phyloP scores from a whole-genome alignment of 2,329 filamentous ascomycete species.

The Paracoccidioides lutzii region DNA sequence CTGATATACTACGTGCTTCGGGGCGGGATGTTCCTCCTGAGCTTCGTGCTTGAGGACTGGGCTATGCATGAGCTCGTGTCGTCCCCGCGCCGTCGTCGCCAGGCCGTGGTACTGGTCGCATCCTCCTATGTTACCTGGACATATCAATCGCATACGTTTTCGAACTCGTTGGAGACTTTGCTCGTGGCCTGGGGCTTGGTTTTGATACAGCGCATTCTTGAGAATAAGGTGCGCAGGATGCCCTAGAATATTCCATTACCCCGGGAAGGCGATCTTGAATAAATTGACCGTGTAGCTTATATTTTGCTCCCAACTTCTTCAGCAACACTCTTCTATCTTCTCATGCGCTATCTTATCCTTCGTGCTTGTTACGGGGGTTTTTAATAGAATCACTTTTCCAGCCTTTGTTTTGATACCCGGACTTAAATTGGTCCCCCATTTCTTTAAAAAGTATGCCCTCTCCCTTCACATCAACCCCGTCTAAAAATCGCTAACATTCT shows the following conservation, averaged over 20 bases:
- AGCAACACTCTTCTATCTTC: conserved; percentile 63
- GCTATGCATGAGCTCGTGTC: conserved; percentile 83
- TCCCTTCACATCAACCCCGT: background rate
- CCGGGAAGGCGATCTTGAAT: too few species aligned
- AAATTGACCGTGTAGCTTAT: too few species aligned
- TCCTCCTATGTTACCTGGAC: conserved; percentile 99
- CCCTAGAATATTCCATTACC: background rate
- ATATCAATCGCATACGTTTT: conserved; percentile 96
- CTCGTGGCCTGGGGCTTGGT: conserved; percentile 89
- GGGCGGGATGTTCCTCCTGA: conserved; percentile 82
- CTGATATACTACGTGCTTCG: conserved; percentile 82
- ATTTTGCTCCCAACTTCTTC: conserved; percentile 8
- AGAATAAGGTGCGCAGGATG: conserved; percentile 53
- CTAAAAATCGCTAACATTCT: conserved; percentile 6
- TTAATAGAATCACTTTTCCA: conserved; percentile 95
- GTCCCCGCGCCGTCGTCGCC: conserved; percentile 55
- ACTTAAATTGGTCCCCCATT: conserved; percentile 72
- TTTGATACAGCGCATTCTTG: conserved; percentile 72
- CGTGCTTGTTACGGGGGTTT: conserved; percentile 71
- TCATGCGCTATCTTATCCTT: conserved; percentile 68
- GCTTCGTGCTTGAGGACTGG: conserved; percentile 97
- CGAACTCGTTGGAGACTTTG: conserved; percentile 90
- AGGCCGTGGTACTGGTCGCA: conserved; percentile 71
- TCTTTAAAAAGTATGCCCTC: conserved; percentile 56
- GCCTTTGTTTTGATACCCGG: conserved; percentile 80